Base-by-base conservation (phyloP, 306 rosid species). In the Inga laurina region DNA sequence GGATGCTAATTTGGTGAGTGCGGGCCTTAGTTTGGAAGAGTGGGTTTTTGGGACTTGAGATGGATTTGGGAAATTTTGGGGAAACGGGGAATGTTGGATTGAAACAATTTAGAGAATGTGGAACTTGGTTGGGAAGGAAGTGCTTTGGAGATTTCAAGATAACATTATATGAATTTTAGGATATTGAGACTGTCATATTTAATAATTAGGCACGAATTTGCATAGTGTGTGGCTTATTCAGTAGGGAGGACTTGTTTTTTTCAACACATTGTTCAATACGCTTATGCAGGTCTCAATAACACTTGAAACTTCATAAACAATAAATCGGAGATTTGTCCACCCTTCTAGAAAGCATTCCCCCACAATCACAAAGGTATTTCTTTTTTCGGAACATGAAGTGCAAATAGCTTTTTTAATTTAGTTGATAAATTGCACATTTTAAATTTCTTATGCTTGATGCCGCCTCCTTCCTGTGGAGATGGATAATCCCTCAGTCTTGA, bases 331-430 rank as follows among this genome's bases (percentile, higher is more conserved):
- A 74, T 91, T 85, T 68, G 92, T 94, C 82, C 99, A 97, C 83
- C 97, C 94, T 34, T 97, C 99, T 82, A 84, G 98, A 80, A 97
- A 92, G 81, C 94, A 92, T 82, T 94, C 99, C 73, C 98, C 99
- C 8, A 97, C 99, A 44, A 92, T 92, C 84, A 93, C 98, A 12
- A 97, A 94, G 97, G 98, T 97, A 83, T 51, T 45, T 37, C 18
- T 49, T 78, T 48, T 21, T 69, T 78, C 0, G 21, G 10, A 9
- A 71, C 14, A 12, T 76, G 39, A 27, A 11, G 9, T 56, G 9
- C 35, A 32, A 32, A 12, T 59, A n/a, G 54, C 39, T 39, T 57
- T 12, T 27, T 27, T 27, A 27, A 27, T 27, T 27, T 27, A 27
- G 61, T 56, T 54, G 12, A 75, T 7, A 22, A 56, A 56, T 16